Evolutionary conservation across 768 basidiomycete species (phyloP).

Genomic region (Lentinula edodes): DNA sequence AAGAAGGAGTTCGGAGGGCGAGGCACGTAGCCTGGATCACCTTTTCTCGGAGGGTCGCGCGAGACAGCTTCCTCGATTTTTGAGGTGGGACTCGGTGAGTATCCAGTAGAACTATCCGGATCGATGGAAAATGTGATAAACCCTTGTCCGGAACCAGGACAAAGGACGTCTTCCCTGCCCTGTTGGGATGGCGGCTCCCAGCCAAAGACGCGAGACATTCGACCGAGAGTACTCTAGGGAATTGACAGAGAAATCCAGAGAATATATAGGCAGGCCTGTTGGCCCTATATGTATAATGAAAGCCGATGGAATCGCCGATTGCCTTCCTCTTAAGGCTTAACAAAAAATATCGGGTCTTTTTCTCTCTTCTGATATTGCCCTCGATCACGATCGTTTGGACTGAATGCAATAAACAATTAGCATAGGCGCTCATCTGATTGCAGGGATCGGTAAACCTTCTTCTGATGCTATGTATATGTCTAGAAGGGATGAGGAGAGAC

Average conservation of each 20-base stretch:
- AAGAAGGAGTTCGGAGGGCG: constrained; percentile 55
- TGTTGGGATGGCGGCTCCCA: neutral
- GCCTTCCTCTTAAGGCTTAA: neutral
- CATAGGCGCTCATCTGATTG: neutral
- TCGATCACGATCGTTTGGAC: neutral
- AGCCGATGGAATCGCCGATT: neutral
- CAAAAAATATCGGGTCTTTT: neutral
- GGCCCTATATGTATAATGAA: neutral
- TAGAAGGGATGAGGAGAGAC: too few relatives aligned
- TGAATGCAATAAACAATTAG: neutral
- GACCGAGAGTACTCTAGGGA: neutral
- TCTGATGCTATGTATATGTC: neutral
- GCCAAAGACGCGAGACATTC: neutral
- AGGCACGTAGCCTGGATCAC: constrained; percentile 22
- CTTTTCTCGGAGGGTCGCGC: neutral
- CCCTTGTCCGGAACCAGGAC: neutral
- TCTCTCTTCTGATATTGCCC: neutral
- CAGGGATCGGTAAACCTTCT: neutral
- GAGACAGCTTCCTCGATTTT: neutral
- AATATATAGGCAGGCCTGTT: neutral
- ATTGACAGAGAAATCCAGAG: neutral
- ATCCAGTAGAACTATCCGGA: neutral
- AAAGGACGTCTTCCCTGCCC: neutral
- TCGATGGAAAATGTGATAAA: neutral
- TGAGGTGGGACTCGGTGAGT: neutral